Evolutionary conservation across 345 rosid species (phyloP).

Genomic region (Rhizophora apiculata): DNA sequence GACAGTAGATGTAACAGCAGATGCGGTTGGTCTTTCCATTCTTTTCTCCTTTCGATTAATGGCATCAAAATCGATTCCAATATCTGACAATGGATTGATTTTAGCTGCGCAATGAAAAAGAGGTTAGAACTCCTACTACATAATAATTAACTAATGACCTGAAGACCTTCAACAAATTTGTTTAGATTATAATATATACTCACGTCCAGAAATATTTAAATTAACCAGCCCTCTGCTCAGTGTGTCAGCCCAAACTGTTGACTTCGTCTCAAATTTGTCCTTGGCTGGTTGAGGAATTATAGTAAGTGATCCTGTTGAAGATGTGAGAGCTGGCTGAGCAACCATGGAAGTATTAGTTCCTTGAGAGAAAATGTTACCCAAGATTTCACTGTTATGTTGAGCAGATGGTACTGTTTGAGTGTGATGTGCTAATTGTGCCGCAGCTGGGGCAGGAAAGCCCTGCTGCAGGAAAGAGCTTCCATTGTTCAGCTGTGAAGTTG

Average conservation of each 20-base stretch:
- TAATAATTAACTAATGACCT: neutral
- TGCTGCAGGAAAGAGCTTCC: slow-evolving; percentile 24
- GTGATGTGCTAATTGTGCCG: slow-evolving; percentile 41
- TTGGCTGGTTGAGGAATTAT: slow-evolving; percentile 64
- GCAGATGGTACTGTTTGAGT: slow-evolving; percentile 34
- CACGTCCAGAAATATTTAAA: slow-evolving; percentile 94
- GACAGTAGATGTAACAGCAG: slow-evolving; percentile 64
- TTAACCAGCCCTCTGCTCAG: slow-evolving; percentile 89
- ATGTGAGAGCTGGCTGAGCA: slow-evolving; percentile 47
- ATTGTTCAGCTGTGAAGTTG: slow-evolving; percentile 18
- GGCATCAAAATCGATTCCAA: slow-evolving; percentile 92
- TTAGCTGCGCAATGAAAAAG: slow-evolving; percentile 63
- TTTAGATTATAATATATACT: slow-evolving; percentile 23
- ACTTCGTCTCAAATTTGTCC: slow-evolving; percentile 88
- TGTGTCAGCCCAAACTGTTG: slow-evolving; percentile 93
- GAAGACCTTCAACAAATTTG: neutral
- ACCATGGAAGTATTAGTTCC: slow-evolving; percentile 33
- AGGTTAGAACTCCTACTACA: slow-evolving; percentile 7
- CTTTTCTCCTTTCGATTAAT: slow-evolving; percentile 86
- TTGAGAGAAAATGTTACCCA: slow-evolving; percentile 52
- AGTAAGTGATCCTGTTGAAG: slow-evolving; percentile 62
- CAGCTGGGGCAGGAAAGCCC: slow-evolving; percentile 26
- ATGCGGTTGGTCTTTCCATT: slow-evolving; percentile 57
- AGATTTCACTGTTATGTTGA: slow-evolving; percentile 43
- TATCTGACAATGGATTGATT: slow-evolving; percentile 83